phyloP scores from a whole-genome alignment of 257 asterid species.

The Solanum pinnatisectum region DNA sequence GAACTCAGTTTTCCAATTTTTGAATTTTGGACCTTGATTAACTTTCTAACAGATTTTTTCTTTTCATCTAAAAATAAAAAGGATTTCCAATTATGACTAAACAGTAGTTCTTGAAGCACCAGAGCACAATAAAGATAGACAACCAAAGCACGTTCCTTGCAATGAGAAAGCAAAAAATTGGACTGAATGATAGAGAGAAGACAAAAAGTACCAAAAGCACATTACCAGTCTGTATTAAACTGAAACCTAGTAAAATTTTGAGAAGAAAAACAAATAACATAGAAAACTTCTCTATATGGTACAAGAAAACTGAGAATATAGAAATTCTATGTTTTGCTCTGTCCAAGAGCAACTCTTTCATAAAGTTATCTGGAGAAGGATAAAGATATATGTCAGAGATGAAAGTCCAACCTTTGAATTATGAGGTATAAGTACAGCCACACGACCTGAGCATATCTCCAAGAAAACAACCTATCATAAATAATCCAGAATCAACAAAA shows the following conservation, averaged over 20 bases:
- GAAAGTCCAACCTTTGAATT: constrained; percentile 46
- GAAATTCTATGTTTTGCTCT: neutral
- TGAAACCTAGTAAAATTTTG: neutral
- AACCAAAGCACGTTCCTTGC: neutral
- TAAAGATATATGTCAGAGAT: neutral
- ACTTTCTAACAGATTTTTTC: neutral
- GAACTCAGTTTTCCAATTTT: neutral
- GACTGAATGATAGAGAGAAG: neutral
- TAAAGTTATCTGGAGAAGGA: neutral
- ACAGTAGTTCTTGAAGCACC: neutral
- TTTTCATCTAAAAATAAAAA: neutral
- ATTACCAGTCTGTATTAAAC: neutral
- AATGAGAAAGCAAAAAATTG: neutral
- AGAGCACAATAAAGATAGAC: neutral
- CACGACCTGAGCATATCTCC: constrained; percentile 81
- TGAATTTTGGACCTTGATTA: neutral
- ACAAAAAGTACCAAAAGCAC: neutral
- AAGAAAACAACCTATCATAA: constrained; percentile 64
- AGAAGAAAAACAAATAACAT: neutral
- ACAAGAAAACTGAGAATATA: neutral
- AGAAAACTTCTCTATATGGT: neutral
- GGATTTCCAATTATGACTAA: neutral
- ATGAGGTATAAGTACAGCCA: constrained; percentile 62
- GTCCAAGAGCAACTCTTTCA: neutral
- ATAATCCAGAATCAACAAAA: neutral